These are phyloP conservation scores for Pythium coloratum DNA, from an alignment of 352 stramenopile genomes.

Conservation along the genomic window DNA sequence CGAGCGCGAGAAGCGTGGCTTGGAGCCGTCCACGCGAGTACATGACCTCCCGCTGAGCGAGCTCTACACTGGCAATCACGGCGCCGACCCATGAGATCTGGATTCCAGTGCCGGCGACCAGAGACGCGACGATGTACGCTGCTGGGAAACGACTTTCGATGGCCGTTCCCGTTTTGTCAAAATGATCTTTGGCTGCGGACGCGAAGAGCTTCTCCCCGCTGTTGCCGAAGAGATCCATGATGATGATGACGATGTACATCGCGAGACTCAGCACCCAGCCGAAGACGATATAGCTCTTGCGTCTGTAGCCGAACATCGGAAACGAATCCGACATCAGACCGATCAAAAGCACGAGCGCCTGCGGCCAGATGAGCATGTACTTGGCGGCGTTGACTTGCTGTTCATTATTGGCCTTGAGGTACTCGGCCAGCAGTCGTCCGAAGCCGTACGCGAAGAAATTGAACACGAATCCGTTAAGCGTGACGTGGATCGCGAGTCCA, in stretches of 20 bases:
- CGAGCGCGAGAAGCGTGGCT: constrained; percentile 8
- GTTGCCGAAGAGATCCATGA: constrained; percentile 14
- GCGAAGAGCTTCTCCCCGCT: not conserved
- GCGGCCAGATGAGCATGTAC: constrained; percentile 44
- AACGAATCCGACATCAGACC: constrained; percentile 70
- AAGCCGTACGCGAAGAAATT: constrained; percentile 28
- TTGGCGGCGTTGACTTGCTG: constrained; percentile 20
- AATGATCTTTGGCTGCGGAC: not conserved
- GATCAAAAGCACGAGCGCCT: constrained; percentile 63
- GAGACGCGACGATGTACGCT: constrained; percentile 3
- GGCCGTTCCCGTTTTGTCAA: too few species aligned
- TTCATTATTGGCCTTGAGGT: too few species aligned
- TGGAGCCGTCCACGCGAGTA: constrained; percentile 15
- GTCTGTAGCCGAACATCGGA: constrained; percentile 61
- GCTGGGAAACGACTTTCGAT: not conserved
- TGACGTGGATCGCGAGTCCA: constrained; percentile 22
- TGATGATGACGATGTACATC: constrained; percentile 22
- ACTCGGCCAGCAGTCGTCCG: constrained; percentile 22
- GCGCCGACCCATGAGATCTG: constrained; percentile 21
- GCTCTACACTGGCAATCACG: constrained; percentile 15
- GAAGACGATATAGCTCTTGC: constrained; percentile 78
- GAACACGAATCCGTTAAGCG: constrained; percentile 23
- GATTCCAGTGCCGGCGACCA: constrained; percentile 7
- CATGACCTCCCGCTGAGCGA: constrained; percentile 23
- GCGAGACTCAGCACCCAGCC: constrained; percentile 34